Conservation (phyloP, 2,329 filamentous ascomycete genomes). For the Simplicillium sp. region DNA sequence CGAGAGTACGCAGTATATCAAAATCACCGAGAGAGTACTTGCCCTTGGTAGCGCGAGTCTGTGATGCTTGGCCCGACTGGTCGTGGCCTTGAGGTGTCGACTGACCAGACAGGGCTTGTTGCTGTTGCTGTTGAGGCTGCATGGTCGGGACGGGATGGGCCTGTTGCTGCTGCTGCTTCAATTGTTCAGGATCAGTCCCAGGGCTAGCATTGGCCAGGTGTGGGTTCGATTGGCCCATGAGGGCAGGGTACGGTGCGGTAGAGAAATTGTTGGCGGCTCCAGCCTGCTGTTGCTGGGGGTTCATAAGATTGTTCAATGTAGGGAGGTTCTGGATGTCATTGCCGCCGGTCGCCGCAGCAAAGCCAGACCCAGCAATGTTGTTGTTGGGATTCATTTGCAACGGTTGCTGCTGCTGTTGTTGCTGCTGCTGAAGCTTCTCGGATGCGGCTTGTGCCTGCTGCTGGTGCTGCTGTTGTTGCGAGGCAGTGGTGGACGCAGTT, state of each 20-base stretch:
- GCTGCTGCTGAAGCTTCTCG: constrained; percentile 13
- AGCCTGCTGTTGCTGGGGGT: constrained; percentile 42
- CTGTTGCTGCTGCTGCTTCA: constrained; percentile 28
- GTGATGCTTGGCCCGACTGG: constrained; percentile 22
- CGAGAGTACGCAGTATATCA: constrained; percentile 78
- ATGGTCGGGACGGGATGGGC: constrained; percentile 11
- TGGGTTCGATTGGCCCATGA: constrained; percentile 14
- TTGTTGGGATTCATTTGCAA: constrained; percentile 12
- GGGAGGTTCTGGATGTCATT: constrained; percentile 60
- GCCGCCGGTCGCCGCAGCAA: constrained; percentile 13
- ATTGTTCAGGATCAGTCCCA: constrained; percentile 22
- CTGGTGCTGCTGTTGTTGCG: constrained; percentile 12
- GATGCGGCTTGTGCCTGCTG: constrained; percentile 10
- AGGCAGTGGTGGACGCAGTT: constrained; percentile 15
- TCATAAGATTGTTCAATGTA: constrained; percentile 77
- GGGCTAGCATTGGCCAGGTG: constrained; percentile 24
- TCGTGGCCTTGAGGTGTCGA: constrained; percentile 13
- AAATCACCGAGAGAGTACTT: constrained; percentile 96
- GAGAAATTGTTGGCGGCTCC: constrained; percentile 9
- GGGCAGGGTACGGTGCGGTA: constrained; percentile 16
- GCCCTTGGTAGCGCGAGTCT: constrained; percentile 73
- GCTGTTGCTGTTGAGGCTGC: constrained; percentile 17
- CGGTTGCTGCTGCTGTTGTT: constrained; percentile 12
- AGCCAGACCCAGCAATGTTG: constrained; percentile 3
- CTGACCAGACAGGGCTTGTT: constrained; percentile 7